These are phyloP conservation scores for Geoglossum cookeanum DNA, from an alignment of 2,329 filamentous ascomycete species.

Conservation along the genomic window DNA sequence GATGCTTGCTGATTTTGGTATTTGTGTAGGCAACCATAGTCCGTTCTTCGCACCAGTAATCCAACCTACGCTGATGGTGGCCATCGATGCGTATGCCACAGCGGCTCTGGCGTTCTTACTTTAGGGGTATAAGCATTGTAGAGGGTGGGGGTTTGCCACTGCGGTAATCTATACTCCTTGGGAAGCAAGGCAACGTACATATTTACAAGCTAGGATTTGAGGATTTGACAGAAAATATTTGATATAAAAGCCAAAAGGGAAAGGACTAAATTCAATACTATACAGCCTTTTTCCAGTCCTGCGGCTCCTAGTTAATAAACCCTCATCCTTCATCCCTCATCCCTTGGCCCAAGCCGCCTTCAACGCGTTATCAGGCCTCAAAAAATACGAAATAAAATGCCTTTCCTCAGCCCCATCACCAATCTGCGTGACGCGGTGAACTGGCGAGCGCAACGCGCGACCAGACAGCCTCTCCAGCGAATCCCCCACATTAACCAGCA, in stretches of 20 bases:
- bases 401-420: constrained; percentile 11
- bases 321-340: too few species aligned
- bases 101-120: constrained; percentile 29
- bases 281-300: too few species aligned
- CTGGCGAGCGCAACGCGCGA: constrained; percentile 11
- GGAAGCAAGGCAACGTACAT: too few species aligned
- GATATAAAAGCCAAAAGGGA: too few species aligned
- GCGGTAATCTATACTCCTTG: too few species aligned
- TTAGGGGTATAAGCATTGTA: neutral
- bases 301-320: too few species aligned
- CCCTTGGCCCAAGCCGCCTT: too few species aligned
- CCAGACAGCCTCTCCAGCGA: constrained; percentile 12
- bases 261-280: too few species aligned
- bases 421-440: constrained; percentile 14
- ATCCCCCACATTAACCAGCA: constrained; percentile 14
- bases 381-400: constrained; percentile 14
- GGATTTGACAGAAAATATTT: too few species aligned
- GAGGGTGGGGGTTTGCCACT: too few species aligned
- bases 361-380: constrained; percentile 11
- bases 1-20: too few species aligned
- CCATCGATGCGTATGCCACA: constrained; percentile 31
- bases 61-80: constrained; percentile 35
- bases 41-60: constrained; percentile 39
- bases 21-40: constrained; percentile 33
- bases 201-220: too few species aligned